A percentile compares a stretch with the other conserved stretches of the same genome.
Evolutionary conservation across 208 protist genomes (phyloP).

Genomic region (Phytomonas serpens): DNA sequence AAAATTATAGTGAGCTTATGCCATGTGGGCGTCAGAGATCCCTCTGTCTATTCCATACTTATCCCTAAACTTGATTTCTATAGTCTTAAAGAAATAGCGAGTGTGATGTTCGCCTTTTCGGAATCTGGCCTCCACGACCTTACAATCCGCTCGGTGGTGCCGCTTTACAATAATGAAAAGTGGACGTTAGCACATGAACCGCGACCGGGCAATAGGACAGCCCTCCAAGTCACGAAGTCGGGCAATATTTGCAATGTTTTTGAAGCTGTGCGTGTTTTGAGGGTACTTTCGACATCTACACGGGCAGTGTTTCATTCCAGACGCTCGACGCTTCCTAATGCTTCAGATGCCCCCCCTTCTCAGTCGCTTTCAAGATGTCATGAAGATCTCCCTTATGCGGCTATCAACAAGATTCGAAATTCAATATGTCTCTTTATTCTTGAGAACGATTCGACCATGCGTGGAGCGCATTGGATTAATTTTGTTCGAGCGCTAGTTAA

Average conservation of each 20-base stretch:
- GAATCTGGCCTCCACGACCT: slow-evolving; percentile 41
- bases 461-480: slow-evolving; percentile 78
- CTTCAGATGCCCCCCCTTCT: neutral
- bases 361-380: neutral
- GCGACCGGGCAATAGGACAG: neutral
- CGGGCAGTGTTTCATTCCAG: neutral
- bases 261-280: neutral
- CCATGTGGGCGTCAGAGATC: slow-evolving; percentile 43
- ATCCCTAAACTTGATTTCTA: slow-evolving; percentile 50
- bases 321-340: neutral
- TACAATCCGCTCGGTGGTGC: slow-evolving; percentile 52
- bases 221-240: neutral
- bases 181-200: slow-evolving; percentile 20
- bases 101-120: slow-evolving; percentile 61
- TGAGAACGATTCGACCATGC: slow-evolving; percentile 47
- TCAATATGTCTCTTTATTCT: slow-evolving; percentile 59
- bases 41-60: slow-evolving; percentile 40
- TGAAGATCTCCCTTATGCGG: slow-evolving; percentile 28
- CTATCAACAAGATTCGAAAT: slow-evolving; percentile 53
- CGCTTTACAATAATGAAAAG: slow-evolving; percentile 69
- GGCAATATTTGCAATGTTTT: neutral
- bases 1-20: slow-evolving; percentile 65
- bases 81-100: slow-evolving; percentile 47
- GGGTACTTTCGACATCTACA: neutral
- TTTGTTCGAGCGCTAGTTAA: slow-evolving; percentile 60